phyloP scores from a whole-genome alignment of 2,329 filamentous ascomycete genomes.

The Blumeriella jaapii region DNA sequence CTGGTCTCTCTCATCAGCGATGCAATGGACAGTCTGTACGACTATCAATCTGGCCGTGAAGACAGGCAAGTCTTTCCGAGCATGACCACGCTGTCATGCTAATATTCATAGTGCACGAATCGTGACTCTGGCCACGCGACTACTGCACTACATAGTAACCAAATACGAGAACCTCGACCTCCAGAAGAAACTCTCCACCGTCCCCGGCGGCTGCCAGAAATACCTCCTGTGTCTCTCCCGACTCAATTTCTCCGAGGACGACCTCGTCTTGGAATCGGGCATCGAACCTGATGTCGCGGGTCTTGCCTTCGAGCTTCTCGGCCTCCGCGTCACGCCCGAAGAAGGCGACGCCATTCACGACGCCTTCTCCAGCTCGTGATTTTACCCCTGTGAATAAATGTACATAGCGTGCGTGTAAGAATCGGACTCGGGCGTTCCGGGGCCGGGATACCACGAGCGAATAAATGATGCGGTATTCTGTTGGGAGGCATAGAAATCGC shows the following conservation, averaged over 20 bases:
- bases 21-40: constrained; percentile 51
- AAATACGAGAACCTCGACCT: constrained; percentile 55
- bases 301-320: constrained; percentile 70
- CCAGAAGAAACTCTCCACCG: constrained; percentile 55
- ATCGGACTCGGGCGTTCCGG: too few relatives aligned
- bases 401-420: too few relatives aligned
- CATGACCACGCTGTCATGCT: neutral
- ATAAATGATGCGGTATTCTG: too few relatives aligned
- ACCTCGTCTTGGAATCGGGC: constrained; percentile 62
- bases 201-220: constrained; percentile 66
- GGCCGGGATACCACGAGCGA: too few relatives aligned
- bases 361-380: constrained; percentile 19
- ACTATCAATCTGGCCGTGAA: constrained; percentile 29
- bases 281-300: constrained; percentile 71
- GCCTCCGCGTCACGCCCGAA: constrained; percentile 70
- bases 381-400: neutral
- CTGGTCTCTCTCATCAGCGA: constrained; percentile 67
- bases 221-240: constrained; percentile 72
- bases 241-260: constrained; percentile 74
- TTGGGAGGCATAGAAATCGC: too few relatives aligned
- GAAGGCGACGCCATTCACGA: constrained; percentile 46
- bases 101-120: constrained; percentile 29
- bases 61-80: constrained; percentile 28
- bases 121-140: constrained; percentile 47
- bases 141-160: constrained; percentile 48